Evolutionary conservation across 441 rosid genomes (phyloP), one percentile per base, ranked within the genome.

Genomic region (Mallotus repandus): DNA sequence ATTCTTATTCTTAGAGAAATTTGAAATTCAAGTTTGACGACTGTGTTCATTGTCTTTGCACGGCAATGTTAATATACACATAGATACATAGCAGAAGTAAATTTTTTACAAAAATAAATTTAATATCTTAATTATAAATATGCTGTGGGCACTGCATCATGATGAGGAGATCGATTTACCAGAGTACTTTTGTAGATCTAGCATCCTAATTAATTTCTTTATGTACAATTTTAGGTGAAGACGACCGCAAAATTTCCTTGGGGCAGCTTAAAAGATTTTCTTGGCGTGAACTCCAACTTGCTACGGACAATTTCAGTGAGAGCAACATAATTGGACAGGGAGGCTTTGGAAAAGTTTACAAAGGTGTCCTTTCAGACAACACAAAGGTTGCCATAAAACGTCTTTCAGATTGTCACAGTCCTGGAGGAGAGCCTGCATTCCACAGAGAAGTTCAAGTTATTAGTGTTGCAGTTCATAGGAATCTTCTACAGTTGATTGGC

Each of bases 291-390:
- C 71, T 88, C 62, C 86, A 88, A 68, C 65, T 84, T 22, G 89
- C 92, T 45, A 84, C 92, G 0, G 84, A 86, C 78, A 82, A 84
- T 72, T 88, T 88, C 80, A 84, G 86, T 62, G 89, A 88, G n/a
- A 78, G 50, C 77, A 86, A 79, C 71, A 35, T 86, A 58, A 84
- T 88, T 32, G 92, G 92, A 52, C 89, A 84, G 54, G 92, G 92
- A 70, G 92, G 92, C 14, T 88, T 84, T 70, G 92, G 92, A 41
- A 88, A 86, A 77, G 92, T 88, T 25, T 88, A 88, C 73, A 81
- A 77, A 83, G 89, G 91, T 41, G 76, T 84, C 57, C 89, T 88
- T 67, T 55, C 73, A 12, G 89, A 88, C 80, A 70, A 63, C 68
- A 83, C 85, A 16, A 79, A 84, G 66, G 84, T 88, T 74, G 92